Evolutionary conservation across 2,329 filamentous ascomycete species (phyloP), one percentile per base, ranked within the genome.

Genomic region (Fusarium secorum): DNA sequence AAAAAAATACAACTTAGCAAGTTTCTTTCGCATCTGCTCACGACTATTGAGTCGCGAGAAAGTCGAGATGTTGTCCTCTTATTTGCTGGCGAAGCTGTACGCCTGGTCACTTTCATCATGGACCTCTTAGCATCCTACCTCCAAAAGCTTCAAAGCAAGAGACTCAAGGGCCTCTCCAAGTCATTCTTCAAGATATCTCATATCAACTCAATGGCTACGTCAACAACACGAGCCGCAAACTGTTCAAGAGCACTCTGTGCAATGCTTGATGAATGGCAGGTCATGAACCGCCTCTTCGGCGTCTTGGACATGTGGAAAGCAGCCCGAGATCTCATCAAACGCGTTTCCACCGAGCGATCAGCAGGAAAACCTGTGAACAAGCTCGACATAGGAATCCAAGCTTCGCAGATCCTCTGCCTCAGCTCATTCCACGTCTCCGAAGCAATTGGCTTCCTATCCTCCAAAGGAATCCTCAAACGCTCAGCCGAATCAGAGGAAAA

Each of bases 261-360:
- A 2, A 52, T 63, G 38, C n/a, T 63, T 0, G 60, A 52, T 11
- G 60, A 63, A 15, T 63, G 60, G 55, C 60, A 63, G n/a, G 18
- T 60, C 6, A 60, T 63, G 60, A 51, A 60, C 26, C 60, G 55
- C 11, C 60, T 63, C 3, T 60, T 57, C 1, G 60, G 60, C 10
- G 35, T 52, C 7, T 18, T 63, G 6, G 54, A 60, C n/a, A 44
- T 63, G 28, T 63, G 55, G 38, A 60, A 42, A 3, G 28, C 55
- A 14, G 11, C 44, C 2, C 32, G 11, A 38, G 45, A 52, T 2
- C 38, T 63, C 14, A 15, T 28, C 2, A 20, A 4, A 10, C 17
- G 24, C 1, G 10, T 56, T 9, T 32, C n/a, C 5, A 1, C 32
- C 4, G 20, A 26, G 1, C n/a, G 11, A 3, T 39, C 45, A 1